Evolutionary conservation across 177 flowering plant species (phyloP).

Genomic region (Telopea speciosissima): DNA sequence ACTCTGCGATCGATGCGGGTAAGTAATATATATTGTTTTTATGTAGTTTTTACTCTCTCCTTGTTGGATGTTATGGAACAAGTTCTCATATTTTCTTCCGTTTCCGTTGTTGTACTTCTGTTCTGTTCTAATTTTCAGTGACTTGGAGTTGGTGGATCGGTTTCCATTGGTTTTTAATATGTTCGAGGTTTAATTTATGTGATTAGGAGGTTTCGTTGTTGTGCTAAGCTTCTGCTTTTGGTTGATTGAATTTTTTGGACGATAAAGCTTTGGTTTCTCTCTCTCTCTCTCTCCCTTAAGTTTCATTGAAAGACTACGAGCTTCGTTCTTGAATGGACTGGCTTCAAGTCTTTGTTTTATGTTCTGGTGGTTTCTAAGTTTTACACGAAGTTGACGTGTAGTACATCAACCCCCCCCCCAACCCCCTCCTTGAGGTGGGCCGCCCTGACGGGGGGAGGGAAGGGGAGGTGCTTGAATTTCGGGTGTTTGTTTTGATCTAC

Average conservation of each 20-base stretch:
- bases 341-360: not conserved
- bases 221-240: not conserved
- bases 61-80: too few relatives aligned
- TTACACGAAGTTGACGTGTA: not conserved
- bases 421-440: too few relatives aligned
- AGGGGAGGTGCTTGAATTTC: not conserved
- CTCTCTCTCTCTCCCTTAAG: too few relatives aligned
- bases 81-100: not conserved
- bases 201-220: not conserved
- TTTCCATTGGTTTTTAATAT: not conserved
- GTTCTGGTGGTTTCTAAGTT: too few relatives aligned
- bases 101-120: not conserved
- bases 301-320: not conserved
- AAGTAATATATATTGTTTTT: not conserved
- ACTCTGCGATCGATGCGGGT: conserved; percentile 6
- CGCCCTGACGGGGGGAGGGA: too few relatives aligned
- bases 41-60: not conserved
- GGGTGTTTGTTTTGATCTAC: not conserved
- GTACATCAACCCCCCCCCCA: too few relatives aligned
- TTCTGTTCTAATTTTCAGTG: not conserved
- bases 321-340: not conserved
- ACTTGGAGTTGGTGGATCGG: not conserved
- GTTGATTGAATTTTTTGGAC: conserved; percentile 2
- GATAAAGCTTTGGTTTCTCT: not conserved
- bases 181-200: not conserved